Base-by-base conservation (phyloP, 2,329 filamentous ascomycete genomes). In the Neofusicoccum sp. region DNA sequence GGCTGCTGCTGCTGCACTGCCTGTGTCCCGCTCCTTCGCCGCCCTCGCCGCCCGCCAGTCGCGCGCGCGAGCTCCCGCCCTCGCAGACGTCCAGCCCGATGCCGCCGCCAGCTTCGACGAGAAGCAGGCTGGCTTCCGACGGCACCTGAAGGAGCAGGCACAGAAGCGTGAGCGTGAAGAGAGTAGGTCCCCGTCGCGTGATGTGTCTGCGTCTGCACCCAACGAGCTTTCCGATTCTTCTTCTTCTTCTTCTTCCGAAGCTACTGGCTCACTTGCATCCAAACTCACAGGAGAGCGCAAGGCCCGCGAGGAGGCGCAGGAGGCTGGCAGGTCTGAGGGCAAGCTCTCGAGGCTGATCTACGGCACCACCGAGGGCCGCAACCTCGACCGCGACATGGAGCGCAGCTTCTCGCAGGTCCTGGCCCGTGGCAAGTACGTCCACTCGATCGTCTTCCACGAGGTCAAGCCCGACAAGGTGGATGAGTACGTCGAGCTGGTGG, bases 391-490 rank as follows among this genome's bases (percentile, higher is more conserved):
- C 67, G 94, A 98, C 80, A 94, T 99, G 73, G 93, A 98, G 81
- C 89, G 93, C 64, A 96, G 91, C 75, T 99, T 98, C 81, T 96
- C 91, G 58, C 93, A 97, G 77, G 91, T 98, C 48, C 83, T 99
- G 49, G 95, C 95, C 29, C 87, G 95, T 68, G 95, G 95, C 74
- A 99, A 99, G 81, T 99, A 99, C 73, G 93, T 99, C 61, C 95
- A 99, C 79, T 96, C 93, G 50, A 97, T 99, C 76, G 93, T 97
- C 64, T 92, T 97, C 74, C 95, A 99, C 81, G 87, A 96, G 66
- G 95, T 99, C 68, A 93, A 96, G 80, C 93, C 93, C 65, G 93
- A 97, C 71, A 95, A 92, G 80, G 91, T 97, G 50, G 93, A 97
- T 67, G 94, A 98, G 73, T 99, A 99, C 74, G 89, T 94, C 58